These are phyloP conservation scores for Pulveroboletus sp. DNA, from an alignment of 768 basidiomycete genomes.

Conservation along the genomic window DNA sequence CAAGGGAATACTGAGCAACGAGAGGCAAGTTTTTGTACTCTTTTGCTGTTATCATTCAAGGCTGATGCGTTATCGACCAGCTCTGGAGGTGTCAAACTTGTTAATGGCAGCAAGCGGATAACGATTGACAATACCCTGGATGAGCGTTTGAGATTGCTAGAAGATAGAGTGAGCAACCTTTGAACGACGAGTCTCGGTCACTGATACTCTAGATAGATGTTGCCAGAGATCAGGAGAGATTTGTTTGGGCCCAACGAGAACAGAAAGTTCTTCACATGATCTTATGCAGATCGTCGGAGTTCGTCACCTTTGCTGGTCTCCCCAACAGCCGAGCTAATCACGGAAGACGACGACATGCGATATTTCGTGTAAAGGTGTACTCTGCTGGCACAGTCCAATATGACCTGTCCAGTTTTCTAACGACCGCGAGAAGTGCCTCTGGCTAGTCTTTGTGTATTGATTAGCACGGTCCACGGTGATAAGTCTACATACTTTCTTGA, in stretches of 20 bases:
- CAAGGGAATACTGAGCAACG: conserved; percentile 57
- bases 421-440: background rate
- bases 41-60: background rate
- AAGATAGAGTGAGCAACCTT: conserved; percentile 66
- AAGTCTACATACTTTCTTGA: too few relatives aligned
- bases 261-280: conserved; percentile 81
- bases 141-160: conserved; percentile 81
- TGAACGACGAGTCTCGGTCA: background rate
- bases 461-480: background rate
- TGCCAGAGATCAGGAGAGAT: conserved; percentile 87
- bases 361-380: background rate
- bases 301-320: background rate
- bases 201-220: conserved; percentile 60
- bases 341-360: background rate
- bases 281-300: background rate
- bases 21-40: conserved; percentile 46
- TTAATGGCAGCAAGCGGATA: conserved; percentile 70
- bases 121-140: conserved; percentile 93
- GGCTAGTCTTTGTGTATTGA: background rate
- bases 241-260: conserved; percentile 89
- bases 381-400: background rate
- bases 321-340: background rate
- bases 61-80: conserved; percentile 32
- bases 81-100: conserved; percentile 80
- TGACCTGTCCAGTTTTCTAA: background rate